Percentiles rank a stretch among this genome's conserved stretches.
These are phyloP conservation scores for Pontederia paniculata DNA, from an alignment of 176 grass and related monocot species.

Conservation along the genomic window DNA sequence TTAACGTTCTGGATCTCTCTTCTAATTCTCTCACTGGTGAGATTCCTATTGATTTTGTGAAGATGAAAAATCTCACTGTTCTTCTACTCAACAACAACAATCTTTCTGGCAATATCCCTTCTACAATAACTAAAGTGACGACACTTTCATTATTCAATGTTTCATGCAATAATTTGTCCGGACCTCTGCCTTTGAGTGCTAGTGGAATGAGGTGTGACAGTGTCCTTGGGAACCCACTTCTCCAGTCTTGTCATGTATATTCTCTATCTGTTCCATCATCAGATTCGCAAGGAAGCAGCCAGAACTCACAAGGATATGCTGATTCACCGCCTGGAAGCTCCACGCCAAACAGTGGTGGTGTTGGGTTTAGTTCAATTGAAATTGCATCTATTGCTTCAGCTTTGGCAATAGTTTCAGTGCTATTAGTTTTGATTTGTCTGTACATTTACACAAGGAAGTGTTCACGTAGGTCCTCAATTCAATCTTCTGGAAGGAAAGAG, in stretches of 20 bases:
- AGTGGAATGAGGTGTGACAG: conserved; percentile 33
- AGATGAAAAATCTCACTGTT: conserved; percentile 33
- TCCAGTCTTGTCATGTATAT: conserved; percentile 24
- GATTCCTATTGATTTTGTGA: conserved; percentile 48
- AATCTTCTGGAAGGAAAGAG: too few relatives aligned
- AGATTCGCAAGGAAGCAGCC: too few relatives aligned
- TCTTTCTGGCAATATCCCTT: conserved; percentile 52
- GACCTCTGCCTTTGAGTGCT: conserved; percentile 39
- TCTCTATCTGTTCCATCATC: too few relatives aligned
- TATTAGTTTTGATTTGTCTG: too few relatives aligned
- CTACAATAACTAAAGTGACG: conserved; percentile 22
- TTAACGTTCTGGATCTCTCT: conserved; percentile 77
- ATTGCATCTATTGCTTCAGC: too few relatives aligned
- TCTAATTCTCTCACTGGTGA: conserved; percentile 60
- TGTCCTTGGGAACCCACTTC: conserved; percentile 38
- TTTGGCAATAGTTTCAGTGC: too few relatives aligned
- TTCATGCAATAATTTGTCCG: conserved; percentile 75
- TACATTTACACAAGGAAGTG: too few relatives aligned
- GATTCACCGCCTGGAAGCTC: too few relatives aligned
- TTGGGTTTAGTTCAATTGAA: too few relatives aligned
- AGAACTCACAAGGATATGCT: too few relatives aligned
- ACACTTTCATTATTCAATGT: conserved; percentile 56
- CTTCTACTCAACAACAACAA: conserved; percentile 70
- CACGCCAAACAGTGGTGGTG: too few relatives aligned
- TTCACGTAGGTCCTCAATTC: too few relatives aligned